Conservation (phyloP, 441 rosid genomes). For the Arabidopsis lyrata region DNA sequence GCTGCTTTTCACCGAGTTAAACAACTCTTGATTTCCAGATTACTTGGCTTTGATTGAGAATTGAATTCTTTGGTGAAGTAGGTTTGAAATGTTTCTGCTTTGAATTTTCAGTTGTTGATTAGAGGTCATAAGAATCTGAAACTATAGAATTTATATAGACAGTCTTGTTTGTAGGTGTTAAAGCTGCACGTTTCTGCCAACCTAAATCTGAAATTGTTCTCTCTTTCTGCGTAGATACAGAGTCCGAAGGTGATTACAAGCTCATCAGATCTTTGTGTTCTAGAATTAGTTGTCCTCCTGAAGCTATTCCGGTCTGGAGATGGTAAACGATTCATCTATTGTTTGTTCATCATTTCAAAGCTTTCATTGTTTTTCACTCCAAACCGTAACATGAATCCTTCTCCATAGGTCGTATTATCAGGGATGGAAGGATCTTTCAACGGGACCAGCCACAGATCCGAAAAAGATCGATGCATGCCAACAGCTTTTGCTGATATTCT, state of each 20-base stretch:
- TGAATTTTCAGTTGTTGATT: slow-evolving; percentile 23
- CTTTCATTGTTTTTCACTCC: slow-evolving; percentile 12
- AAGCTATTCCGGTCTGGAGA: slow-evolving; percentile 83
- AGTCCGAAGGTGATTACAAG: slow-evolving; percentile 27
- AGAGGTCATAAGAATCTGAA: background rate
- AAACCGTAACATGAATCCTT: slow-evolving; percentile 8
- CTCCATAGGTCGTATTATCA: slow-evolving; percentile 72
- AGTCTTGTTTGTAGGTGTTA: slow-evolving; percentile 13
- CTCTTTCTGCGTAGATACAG: slow-evolving; percentile 40
- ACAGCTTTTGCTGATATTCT: slow-evolving; percentile 53
- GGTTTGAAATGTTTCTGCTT: slow-evolving; percentile 14
- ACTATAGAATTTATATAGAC: slow-evolving; percentile 7
- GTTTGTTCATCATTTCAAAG: background rate
- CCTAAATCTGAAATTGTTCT: slow-evolving; percentile 22
- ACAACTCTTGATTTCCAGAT: slow-evolving; percentile 15
- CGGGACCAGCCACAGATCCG: slow-evolving; percentile 46
- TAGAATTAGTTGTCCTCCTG: slow-evolving; percentile 66
- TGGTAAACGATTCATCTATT: slow-evolving; percentile 60
- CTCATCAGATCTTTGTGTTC: slow-evolving; percentile 49
- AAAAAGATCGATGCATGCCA: slow-evolving; percentile 71
- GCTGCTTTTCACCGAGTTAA: slow-evolving; percentile 29
- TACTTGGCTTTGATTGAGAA: slow-evolving; percentile 15
- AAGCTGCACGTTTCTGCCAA: slow-evolving; percentile 18
- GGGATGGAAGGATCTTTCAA: slow-evolving; percentile 67
- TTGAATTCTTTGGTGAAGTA: background rate